Evolutionary conservation across 257 asterid genomes (phyloP).

Genomic region (Ophiorrhiza pumila): DNA sequence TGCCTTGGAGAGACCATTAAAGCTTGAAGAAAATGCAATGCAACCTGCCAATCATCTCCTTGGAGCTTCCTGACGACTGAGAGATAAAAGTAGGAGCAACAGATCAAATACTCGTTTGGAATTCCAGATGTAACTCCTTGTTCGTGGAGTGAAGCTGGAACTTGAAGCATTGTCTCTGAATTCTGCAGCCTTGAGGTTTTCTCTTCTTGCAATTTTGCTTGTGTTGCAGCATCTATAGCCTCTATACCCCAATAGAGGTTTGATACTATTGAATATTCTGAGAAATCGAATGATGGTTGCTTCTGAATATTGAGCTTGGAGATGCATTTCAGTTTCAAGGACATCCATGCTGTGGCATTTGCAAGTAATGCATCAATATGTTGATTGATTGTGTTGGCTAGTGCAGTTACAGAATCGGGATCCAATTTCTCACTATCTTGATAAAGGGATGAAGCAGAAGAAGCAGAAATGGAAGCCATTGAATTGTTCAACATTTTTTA

Average conservation of each 20-base stretch:
- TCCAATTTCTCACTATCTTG: constrained; percentile 43
- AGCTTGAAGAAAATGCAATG: constrained; percentile 81
- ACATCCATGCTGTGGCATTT: constrained; percentile 30
- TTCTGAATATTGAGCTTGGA: constrained; percentile 50
- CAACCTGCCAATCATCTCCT: constrained; percentile 58
- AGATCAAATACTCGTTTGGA: constrained; percentile 40
- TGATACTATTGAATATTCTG: constrained; percentile 68
- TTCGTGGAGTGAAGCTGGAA: constrained; percentile 73
- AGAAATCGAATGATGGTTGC: constrained; percentile 58
- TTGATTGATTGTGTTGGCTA: constrained; percentile 42
- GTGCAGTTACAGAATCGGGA: constrained; percentile 41
- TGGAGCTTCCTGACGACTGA: constrained; percentile 49
- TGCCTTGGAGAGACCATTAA: constrained; percentile 50
- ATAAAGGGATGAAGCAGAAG: constrained; percentile 30
- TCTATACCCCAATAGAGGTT: constrained; percentile 82
- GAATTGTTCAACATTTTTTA: constrained; percentile 29
- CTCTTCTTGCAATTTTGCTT: constrained; percentile 27
- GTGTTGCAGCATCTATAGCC: constrained; percentile 42
- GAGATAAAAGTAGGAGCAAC: constrained; percentile 67
- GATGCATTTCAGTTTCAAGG: constrained; percentile 48
- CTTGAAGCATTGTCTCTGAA: constrained; percentile 80
- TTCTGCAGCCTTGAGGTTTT: constrained; percentile 34
- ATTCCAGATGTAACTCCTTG: constrained; percentile 61
- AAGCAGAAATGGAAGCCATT: constrained; percentile 43
- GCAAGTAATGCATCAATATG: constrained; percentile 41